A percentile compares a stretch with the other conserved stretches of the same genome.
These are phyloP conservation scores for Alnus glutinosa DNA, from an alignment of 306 rosid species.

Conservation along the genomic window DNA sequence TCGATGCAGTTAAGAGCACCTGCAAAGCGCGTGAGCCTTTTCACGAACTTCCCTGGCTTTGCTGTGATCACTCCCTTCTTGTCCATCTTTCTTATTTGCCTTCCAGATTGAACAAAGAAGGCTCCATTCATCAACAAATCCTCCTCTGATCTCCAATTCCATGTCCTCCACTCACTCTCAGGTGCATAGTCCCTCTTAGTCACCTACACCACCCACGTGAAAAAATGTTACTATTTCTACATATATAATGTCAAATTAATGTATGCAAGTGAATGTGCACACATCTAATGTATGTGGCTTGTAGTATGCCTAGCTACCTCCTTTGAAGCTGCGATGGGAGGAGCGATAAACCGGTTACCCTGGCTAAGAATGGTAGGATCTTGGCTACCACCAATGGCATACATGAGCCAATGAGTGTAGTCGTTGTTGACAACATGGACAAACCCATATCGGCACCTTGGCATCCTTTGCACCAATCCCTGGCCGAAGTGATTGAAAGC, in stretches of 20 bases:
- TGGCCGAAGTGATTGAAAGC: conserved; percentile 63
- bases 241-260: neutral
- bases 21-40: conserved; percentile 43
- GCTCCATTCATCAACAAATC: conserved; percentile 59
- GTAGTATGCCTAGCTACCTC: too few species aligned
- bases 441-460: conserved; percentile 59
- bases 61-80: conserved; percentile 26
- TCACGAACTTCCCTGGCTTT: conserved; percentile 36
- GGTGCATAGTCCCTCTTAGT: conserved; percentile 51
- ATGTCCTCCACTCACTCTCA: conserved; percentile 42
- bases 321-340: conserved; percentile 26
- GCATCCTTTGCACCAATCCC: conserved; percentile 65
- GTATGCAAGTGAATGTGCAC: neutral
- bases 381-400: conserved; percentile 58
- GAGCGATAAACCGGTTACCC: conserved; percentile 54
- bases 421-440: conserved; percentile 55
- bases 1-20: conserved; percentile 46
- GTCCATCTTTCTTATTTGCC: neutral
- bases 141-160: conserved; percentile 61
- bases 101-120: conserved; percentile 42
- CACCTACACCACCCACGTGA: conserved; percentile 37
- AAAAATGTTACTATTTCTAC: neutral
- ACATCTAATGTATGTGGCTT: neutral
- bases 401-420: conserved; percentile 64
- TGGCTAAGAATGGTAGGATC: conserved; percentile 61